phyloP scores from a whole-genome alignment of 2,329 filamentous ascomycete genomes.

The Trichoderma oligosporum region DNA sequence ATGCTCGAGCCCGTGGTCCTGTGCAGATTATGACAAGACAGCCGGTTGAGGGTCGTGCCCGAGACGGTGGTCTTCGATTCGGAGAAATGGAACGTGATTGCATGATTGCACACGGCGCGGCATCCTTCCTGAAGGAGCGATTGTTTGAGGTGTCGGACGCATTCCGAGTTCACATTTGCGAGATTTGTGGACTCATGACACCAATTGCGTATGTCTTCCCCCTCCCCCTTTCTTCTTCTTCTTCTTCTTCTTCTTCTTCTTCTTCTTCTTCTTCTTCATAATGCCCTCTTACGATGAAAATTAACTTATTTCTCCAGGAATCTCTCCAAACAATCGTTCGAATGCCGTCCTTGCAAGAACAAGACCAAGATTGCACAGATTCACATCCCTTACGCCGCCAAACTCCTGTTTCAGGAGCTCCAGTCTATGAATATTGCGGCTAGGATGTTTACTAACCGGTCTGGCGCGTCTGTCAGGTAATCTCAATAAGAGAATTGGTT shows the following conservation, averaged over 20 bases:
- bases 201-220: slow-evolving; percentile 84
- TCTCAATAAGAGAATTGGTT: slow-evolving; percentile 3
- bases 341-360: slow-evolving; percentile 97
- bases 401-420: slow-evolving; percentile 96
- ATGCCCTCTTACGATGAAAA: not conserved
- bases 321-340: slow-evolving; percentile 91
- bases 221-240: not conserved
- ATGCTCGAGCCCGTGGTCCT: slow-evolving; percentile 93
- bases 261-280: not conserved
- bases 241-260: no score
- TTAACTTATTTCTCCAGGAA: slow-evolving; percentile 57
- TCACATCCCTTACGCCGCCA: slow-evolving; percentile 95
- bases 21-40: slow-evolving; percentile 97
- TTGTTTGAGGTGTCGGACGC: slow-evolving; percentile 97
- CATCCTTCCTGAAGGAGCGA: slow-evolving; percentile 94
- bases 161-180: slow-evolving; percentile 96
- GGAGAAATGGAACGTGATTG: slow-evolving; percentile 99
- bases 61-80: slow-evolving; percentile 97
- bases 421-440: slow-evolving; percentile 98
- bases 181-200: slow-evolving; percentile 98
- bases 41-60: slow-evolving; percentile 94
- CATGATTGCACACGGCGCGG: slow-evolving; percentile 99
- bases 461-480: slow-evolving; percentile 68
- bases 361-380: slow-evolving; percentile 98
- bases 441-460: slow-evolving; percentile 89